Evolutionary conservation across 257 asterid genomes (phyloP), one percentile per base, ranked within the genome.

Genomic region (Salvia miltiorrhiza): DNA sequence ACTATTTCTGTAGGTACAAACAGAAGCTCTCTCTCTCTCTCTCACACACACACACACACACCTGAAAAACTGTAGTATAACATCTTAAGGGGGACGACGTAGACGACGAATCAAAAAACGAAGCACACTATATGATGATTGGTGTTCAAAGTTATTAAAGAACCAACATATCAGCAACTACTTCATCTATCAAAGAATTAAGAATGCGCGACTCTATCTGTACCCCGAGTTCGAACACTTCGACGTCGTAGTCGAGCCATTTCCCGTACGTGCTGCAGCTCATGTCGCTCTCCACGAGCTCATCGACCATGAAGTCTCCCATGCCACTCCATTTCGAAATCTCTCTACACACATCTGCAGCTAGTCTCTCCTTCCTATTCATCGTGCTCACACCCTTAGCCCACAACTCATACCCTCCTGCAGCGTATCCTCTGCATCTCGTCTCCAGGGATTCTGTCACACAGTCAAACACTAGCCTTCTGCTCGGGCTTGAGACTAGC

Each of bases 271-370:
- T 78, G 70, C 81, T 63, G 35, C 64, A 16, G 76, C 96, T 91
- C 97, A 94, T 94, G 66, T 94, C 97, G 40, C 64, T 83, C 74
- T 91, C 93, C 8, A 94, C 95, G 14, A 94, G 95, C 72, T 87
- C 97, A 78, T 91, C 97, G 5, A 89, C 91, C 96, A 83, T 84
- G 56, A 77, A 85, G 65, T 91, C 85, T 45, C 95, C 95, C 79
- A 80, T 67, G 1, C 63, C 75, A 43, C 72, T 80, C 89, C 88
- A 89, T n/a, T 83, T 80, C 3, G 81, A 71, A 17, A 94, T 82
- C 74, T 89, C 97, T 56, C 69, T 69, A 62, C 73, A 72, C 17
- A 89, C 82, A 76, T 94, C 96, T 74, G 83, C 83, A 21, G 86
- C 96, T 63, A 94, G 59, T 69, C 69, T 84, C 41, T 78, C 90